A percentile compares a stretch with the other conserved stretches of the same genome.
These are phyloP conservation scores for Yamadazyma insecticola DNA, from an alignment of 805 yeast species.

Conservation along the genomic window DNA sequence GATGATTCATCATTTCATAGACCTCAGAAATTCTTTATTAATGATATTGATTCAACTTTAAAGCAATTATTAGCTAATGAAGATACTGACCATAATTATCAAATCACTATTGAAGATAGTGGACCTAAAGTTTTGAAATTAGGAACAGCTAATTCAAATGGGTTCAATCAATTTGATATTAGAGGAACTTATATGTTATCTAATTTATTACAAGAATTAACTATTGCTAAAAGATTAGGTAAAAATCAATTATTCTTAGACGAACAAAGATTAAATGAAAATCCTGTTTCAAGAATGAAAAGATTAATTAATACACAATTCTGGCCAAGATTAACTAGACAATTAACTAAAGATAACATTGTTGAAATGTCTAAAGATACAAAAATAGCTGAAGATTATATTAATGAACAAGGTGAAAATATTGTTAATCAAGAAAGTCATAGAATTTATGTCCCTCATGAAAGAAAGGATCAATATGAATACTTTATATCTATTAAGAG, in stretches of 20 bases:
- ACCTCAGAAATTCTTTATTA: conserved; percentile 59
- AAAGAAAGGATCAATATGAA: conserved; percentile 66
- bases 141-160: conserved; percentile 78
- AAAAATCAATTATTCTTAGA: conserved; percentile 74
- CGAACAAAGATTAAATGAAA: conserved; percentile 79
- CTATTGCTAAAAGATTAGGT: conserved; percentile 79
- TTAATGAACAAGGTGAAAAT: conserved; percentile 26
- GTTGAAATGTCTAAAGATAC: conserved; percentile 72
- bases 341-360: conserved; percentile 57
- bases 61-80: conserved; percentile 65
- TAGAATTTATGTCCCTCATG: conserved; percentile 71
- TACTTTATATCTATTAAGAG: conserved; percentile 55
- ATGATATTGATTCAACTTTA: conserved; percentile 70
- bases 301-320: conserved; percentile 72
- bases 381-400: conserved; percentile 54
- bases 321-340: conserved; percentile 77
- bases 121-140: conserved; percentile 27
- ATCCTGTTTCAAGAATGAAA: conserved; percentile 74
- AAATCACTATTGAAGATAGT: conserved; percentile 42
- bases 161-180: conserved; percentile 65
- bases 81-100: conserved; percentile 81
- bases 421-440: conserved; percentile 52
- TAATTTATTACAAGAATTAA: conserved; percentile 80
- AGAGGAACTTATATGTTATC: conserved; percentile 89
- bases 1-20: conserved; percentile 20